Conservation (phyloP, 2,329 filamentous ascomycete species). For the Neopestalotiopsis sp. region DNA sequence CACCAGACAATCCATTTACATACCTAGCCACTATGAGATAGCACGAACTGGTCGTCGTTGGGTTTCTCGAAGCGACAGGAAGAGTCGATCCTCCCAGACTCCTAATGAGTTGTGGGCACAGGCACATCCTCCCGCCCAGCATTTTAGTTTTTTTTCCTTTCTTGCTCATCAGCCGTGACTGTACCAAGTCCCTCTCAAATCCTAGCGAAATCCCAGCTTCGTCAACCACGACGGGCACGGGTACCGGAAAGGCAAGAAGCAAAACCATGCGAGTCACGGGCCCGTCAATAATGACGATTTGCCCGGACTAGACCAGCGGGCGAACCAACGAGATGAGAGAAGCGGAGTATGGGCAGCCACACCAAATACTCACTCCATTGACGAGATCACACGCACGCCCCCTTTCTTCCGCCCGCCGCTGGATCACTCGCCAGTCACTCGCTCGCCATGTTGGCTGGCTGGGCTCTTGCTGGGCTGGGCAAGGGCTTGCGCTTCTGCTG, state of each 20-base stretch:
- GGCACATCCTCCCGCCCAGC: not conserved
- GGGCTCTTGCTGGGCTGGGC: not conserved
- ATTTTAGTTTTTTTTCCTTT: not conserved
- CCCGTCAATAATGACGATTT: conserved; percentile 38
- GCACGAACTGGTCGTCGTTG: not conserved
- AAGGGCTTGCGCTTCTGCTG: not conserved
- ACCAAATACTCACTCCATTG: conserved; percentile 12
- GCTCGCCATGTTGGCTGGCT: not conserved
- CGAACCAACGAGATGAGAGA: conserved; percentile 33
- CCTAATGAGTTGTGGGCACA: not conserved
- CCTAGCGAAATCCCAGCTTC: not conserved
- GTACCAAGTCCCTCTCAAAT: not conserved
- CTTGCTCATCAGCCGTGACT: not conserved
- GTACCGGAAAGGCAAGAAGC: conserved; percentile 23
- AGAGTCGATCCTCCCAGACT: conserved; percentile 4
- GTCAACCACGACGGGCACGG: conserved; percentile 18
- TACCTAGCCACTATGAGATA: not conserved
- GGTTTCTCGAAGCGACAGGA: conserved; percentile 12
- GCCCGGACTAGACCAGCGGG: conserved; percentile 30
- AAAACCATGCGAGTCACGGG: conserved; percentile 42
- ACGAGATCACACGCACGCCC: conserved; percentile 36
- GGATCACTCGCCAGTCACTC: conserved; percentile 3
- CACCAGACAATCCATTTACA: conserved; percentile 4
- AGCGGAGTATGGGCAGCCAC: conserved; percentile 36
- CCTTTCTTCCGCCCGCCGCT: conserved; percentile 27